Percentiles rank a stretch among this genome's conserved stretches.
Conservation (phyloP, 192 early-diverging fungal genomes). For the Coemansia sp. region DNA sequence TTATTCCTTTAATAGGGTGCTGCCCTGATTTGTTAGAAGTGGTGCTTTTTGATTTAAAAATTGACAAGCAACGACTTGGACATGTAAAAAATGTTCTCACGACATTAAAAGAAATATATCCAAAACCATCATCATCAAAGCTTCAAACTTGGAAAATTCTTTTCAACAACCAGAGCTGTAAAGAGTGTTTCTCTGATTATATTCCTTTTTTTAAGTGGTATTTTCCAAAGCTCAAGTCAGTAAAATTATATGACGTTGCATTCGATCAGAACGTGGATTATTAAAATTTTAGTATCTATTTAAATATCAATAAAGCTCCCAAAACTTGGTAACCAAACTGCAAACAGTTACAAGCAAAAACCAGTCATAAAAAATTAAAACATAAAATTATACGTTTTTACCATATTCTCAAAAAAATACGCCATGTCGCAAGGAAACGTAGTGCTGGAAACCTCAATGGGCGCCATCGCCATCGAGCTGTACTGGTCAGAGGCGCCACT, state of each 20-base stretch:
- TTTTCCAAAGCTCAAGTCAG: no score
- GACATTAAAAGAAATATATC: background rate
- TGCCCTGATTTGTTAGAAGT: no score
- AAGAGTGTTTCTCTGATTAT: background rate
- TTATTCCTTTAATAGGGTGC: background rate
- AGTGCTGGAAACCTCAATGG: slow-evolving; percentile 22
- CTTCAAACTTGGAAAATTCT: background rate
- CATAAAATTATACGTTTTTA: no score
- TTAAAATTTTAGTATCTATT: background rate
- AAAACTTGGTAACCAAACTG: background rate
- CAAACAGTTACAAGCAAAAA: no score
- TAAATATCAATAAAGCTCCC: background rate
- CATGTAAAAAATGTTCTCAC: background rate
- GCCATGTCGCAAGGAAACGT: slow-evolving; percentile 9
- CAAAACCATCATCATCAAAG: background rate
- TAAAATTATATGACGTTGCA: no score
- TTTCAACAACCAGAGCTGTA: background rate
- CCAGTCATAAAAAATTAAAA: background rate
- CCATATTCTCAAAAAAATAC: no score
- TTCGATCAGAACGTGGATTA: no score
- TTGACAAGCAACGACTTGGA: background rate
- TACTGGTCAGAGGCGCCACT: slow-evolving; percentile 63
- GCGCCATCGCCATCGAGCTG: slow-evolving; percentile 25
- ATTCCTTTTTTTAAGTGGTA: background rate
- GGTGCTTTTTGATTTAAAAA: background rate